phyloP scores from a whole-genome alignment of 352 stramenopile genomes.

The Phytophthora megakarya region DNA sequence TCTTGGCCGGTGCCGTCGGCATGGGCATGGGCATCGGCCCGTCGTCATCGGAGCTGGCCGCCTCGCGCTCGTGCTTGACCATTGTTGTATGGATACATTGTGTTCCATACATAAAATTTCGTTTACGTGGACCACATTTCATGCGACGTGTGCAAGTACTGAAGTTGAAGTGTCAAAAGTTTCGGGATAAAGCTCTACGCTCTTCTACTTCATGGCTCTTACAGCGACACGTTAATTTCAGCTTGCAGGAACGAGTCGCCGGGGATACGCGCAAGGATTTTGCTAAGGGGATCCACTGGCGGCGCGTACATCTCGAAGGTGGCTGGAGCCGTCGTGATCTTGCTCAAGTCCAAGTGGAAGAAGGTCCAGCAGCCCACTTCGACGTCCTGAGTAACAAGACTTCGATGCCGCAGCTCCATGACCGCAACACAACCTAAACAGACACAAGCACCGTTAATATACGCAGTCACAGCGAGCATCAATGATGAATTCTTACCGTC shows the following conservation, averaged over 20 bases:
- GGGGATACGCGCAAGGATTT: slow-evolving; percentile 83
- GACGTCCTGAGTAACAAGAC: slow-evolving; percentile 80
- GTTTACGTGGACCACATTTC: no score
- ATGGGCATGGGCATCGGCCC: slow-evolving; percentile 69
- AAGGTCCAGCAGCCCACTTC: slow-evolving; percentile 91
- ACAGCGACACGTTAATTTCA: slow-evolving; percentile 89
- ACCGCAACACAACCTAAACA: slow-evolving; percentile 79
- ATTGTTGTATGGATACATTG: no score
- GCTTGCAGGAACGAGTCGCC: slow-evolving; percentile 89
- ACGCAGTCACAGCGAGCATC: background rate
- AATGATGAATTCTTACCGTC: slow-evolving; percentile 54
- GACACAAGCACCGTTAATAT: slow-evolving; percentile 17
- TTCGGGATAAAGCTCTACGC: background rate
- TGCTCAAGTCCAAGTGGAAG: slow-evolving; percentile 88
- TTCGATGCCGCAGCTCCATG: slow-evolving; percentile 87
- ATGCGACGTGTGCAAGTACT: no score
- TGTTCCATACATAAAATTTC: no score
- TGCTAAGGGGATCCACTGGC: slow-evolving; percentile 83
- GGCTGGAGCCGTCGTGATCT: slow-evolving; percentile 84
- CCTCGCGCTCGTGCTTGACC: slow-evolving; percentile 25
- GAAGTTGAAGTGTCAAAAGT: no score
- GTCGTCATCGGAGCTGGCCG: slow-evolving; percentile 42
- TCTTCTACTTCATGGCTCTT: slow-evolving; percentile 27
- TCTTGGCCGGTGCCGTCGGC: slow-evolving; percentile 46
- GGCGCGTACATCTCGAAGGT: slow-evolving; percentile 91